Evolutionary conservation across 2,329 filamentous ascomycete genomes (phyloP), one percentile per base, ranked within the genome.

Genomic region (Teratosphaeria zuluensis): DNA sequence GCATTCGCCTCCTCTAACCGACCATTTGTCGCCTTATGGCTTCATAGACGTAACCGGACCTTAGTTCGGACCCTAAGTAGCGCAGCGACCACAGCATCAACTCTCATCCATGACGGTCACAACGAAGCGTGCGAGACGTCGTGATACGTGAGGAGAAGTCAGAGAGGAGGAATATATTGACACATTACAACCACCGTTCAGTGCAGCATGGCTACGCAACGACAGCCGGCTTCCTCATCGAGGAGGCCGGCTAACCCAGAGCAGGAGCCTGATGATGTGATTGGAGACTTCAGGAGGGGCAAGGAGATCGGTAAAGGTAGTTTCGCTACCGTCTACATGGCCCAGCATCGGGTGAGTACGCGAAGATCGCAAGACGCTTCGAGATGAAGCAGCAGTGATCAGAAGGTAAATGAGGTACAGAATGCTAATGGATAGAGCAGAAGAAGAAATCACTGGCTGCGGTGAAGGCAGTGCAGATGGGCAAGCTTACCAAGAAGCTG

Each of bases 231-330:
- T 19, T 59, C 64, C 51, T 63, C 65, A 51, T 63, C 63, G 54
- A 69, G 71, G 62, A 71, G 72, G 62, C 58, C 61, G 21, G 57
- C 62, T 48, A 62, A 58, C 35, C 59, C 72, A 64, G 74, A 70
- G 57, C 61, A 61, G 57, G 69, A 70, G 68, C 73, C 66, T 55
- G 73, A 68, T 65, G 72, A 67, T 66, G 72, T 76, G 53, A 80
- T 94, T 68, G 90, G 91, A 65, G 85, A 88, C 69, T 96, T 95
- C 75, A 82, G 83, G 68, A 86, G 92, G 69, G 84, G 91, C 67
- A 86, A 88, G 66, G 90, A 96, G 77, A 96, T 97, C 72, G 94
- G 94, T 63, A 94, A 94, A 77, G 94, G 94, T 63, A 97, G 94
- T 78, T 99, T 97, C 79, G 94, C 94, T 65, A 91, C 91, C 66